These are phyloP conservation scores for Hirsutella thompsonii DNA, from an alignment of 2,329 filamentous ascomycete genomes.

Conservation along the genomic window DNA sequence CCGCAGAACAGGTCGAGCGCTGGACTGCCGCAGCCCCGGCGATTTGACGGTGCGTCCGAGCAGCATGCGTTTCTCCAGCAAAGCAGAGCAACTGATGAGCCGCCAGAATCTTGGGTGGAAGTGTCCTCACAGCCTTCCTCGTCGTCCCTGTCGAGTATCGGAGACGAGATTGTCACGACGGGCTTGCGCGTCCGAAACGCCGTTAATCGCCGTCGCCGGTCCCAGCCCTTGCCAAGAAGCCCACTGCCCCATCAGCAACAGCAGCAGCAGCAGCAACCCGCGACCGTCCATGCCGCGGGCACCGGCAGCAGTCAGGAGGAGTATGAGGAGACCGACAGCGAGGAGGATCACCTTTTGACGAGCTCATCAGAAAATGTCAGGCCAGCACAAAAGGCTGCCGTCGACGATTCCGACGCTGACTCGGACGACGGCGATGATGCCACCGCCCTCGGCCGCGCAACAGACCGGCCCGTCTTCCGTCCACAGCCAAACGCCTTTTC, in stretches of 20 bases:
- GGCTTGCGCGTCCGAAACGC: constrained; percentile 65
- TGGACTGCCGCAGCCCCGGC: constrained; percentile 18
- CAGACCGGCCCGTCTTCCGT: constrained; percentile 50
- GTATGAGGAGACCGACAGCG: constrained; percentile 86
- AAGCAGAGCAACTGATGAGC: constrained; percentile 5
- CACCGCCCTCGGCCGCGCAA: constrained; percentile 59
- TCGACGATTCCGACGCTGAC: constrained; percentile 33
- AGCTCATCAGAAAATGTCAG: constrained; percentile 43
- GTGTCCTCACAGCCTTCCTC: constrained; percentile 87
- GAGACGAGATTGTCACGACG: constrained; percentile 83
- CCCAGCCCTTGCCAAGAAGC: constrained; percentile 15
- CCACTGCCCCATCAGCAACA: constrained; percentile 26
- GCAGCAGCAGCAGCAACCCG: constrained; percentile 28
- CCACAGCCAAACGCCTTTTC: constrained; percentile 90
- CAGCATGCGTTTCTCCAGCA: not conserved
- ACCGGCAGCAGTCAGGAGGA: constrained; percentile 74
- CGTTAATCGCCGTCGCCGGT: constrained; percentile 46
- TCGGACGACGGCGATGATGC: constrained; percentile 58
- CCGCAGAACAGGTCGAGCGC: constrained; percentile 10
- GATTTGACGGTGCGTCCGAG: constrained; percentile 20
- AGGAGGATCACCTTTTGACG: constrained; percentile 58
- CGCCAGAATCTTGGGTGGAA: constrained; percentile 88
- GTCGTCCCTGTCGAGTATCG: constrained; percentile 75
- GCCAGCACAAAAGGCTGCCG: constrained; percentile 20
- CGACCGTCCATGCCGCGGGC: constrained; percentile 27